Conservation (phyloP, 148 eudicot species). For the Cornus controversa region DNA sequence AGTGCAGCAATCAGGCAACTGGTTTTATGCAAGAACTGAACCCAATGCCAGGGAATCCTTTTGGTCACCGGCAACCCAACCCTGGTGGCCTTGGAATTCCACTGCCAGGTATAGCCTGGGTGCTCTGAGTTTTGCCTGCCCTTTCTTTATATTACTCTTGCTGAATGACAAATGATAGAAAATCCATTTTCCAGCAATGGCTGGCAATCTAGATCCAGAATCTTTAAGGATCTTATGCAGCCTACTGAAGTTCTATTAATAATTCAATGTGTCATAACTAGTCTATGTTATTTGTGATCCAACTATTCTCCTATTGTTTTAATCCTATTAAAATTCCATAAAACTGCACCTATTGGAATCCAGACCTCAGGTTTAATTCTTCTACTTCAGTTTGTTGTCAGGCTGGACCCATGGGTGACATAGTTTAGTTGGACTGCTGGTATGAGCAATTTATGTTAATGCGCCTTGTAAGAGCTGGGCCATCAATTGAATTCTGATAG, state of each 20-base stretch:
- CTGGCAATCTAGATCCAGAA: neutral
- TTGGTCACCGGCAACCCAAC: conserved; percentile 58
- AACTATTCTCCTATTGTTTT: too few species aligned
- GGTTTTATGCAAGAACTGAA: conserved; percentile 52
- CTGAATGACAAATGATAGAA: neutral
- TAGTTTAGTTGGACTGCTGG: too few species aligned
- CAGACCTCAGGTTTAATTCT: too few species aligned
- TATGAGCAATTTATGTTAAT: too few species aligned
- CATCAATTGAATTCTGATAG: too few species aligned
- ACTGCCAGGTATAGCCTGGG: conserved; percentile 48
- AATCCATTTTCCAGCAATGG: neutral
- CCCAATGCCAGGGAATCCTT: conserved; percentile 59
- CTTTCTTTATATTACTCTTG: neutral
- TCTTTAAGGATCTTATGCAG: neutral
- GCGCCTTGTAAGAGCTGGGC: too few species aligned
- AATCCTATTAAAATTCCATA: too few species aligned
- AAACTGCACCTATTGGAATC: too few species aligned
- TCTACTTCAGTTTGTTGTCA: too few species aligned
- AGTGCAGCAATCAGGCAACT: conserved; percentile 42
- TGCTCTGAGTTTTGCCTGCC: neutral
- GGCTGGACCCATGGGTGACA: too few species aligned
- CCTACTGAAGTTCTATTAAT: neutral
- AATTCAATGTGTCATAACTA: neutral
- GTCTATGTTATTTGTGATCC: neutral
- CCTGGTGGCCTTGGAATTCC: conserved; percentile 59